Conservation (phyloP, 164 flowering plant species). For the Houttuynia cordata region DNA sequence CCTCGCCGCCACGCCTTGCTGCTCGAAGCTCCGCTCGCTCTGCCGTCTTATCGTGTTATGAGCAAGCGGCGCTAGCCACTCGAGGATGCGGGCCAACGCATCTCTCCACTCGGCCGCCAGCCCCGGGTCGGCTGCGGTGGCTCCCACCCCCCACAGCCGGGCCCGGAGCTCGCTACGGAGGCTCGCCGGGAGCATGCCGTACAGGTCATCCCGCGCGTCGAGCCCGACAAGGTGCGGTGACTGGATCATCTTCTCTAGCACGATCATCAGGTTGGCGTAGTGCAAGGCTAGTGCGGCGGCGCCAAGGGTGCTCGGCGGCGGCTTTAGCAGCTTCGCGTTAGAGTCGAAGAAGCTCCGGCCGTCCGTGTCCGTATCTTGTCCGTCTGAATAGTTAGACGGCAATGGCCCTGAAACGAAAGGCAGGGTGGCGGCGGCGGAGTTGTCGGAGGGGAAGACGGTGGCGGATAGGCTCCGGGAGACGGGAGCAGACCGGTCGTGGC, state of each 20-base stretch:
- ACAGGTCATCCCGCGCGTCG: conserved; percentile 83
- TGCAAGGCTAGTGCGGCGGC: conserved; percentile 61
- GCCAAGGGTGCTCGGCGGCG: conserved; percentile 55
- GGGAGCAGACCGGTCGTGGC: conserved; percentile 13
- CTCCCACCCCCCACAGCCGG: conserved; percentile 63
- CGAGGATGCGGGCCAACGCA: conserved; percentile 59
- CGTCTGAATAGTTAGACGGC: not conserved
- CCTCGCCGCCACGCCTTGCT: conserved; percentile 35
- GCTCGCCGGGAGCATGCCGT: conserved; percentile 66
- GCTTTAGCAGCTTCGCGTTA: conserved; percentile 44
- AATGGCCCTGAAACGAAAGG: conserved; percentile 35
- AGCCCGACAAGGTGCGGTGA: conserved; percentile 76
- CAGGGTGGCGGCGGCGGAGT: conserved; percentile 21
- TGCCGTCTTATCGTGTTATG: conserved; percentile 96
- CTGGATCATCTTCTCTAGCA: conserved; percentile 74
- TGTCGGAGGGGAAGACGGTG: conserved; percentile 44
- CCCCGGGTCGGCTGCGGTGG: conserved; percentile 54
- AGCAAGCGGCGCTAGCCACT: conserved; percentile 80
- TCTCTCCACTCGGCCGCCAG: conserved; percentile 82
- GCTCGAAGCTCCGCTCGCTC: conserved; percentile 89
- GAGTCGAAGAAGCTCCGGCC: conserved; percentile 38
- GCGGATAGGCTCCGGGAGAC: conserved; percentile 57
- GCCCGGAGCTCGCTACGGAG: conserved; percentile 46
- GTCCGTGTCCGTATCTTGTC: not conserved
- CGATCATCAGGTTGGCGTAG: conserved; percentile 74